Base-by-base conservation (phyloP, 495 filamentous ascomycete genomes). In the Hypomontagnella submonticulosa region DNA sequence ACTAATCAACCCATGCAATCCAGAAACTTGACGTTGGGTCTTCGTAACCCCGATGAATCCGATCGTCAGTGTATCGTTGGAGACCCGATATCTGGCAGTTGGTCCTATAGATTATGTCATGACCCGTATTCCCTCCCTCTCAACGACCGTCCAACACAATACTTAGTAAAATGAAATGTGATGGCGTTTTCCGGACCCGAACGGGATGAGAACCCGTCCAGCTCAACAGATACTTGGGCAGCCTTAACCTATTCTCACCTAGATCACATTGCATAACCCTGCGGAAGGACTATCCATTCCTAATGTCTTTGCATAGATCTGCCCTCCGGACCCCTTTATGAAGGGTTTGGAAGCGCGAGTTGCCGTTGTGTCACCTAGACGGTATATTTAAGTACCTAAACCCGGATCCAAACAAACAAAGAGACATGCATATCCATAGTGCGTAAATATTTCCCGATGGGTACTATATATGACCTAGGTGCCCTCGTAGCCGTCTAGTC, bases 301-400 rank as follows among this genome's bases (percentile, higher is more conserved):
- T 50, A 9, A 46, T 11, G 42, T 46, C 18, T 11, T 10, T 23
- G 8, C 18, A 46, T n/a, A 11, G 3, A 46, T 20, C 11, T 12
- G 20, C 10, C 7, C 42, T 12, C 19, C 43, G 23, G 19, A 1
- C 18, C 9, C 18, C 12, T 47, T 23, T 12, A 47, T 47, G 20
- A 34, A 50, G 16, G 47, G 10, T 27, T 34, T 32, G 7, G 47
- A 50, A 30, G 3, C 10, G 49, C 49, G 49, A 53, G 12, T 15
- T 53, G 19, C 33, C 49, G 47, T n/a, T 50, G 32, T 50, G 30
- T 40, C 23, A 53, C 49, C 49, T 5, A 53, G 11, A 53, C 49
- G 49, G 49, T 40, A 23, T 40, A 18, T n/a, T 23, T 53, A 53
- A 53, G 34, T 40, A 53, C 49, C 49, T 53, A 53, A 53, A 15